Evolutionary conservation across 306 rosid genomes (phyloP).

Genomic region (Ziziphus jujuba): DNA sequence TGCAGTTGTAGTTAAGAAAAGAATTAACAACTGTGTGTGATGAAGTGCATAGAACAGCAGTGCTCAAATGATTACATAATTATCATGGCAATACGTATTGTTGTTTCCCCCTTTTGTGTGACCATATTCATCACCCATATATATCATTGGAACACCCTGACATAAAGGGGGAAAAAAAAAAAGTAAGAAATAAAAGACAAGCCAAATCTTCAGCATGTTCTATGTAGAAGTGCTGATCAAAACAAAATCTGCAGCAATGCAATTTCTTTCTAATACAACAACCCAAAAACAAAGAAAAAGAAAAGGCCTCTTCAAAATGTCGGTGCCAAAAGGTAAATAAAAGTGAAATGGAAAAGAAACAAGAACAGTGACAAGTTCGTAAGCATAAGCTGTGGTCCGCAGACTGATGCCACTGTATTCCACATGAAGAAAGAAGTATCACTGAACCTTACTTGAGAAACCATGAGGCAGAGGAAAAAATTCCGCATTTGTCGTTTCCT

Average conservation of each 20-base stretch:
- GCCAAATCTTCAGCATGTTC: slow-evolving; percentile 2
- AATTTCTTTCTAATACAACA: too few species aligned
- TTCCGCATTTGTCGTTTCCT: slow-evolving; percentile 92
- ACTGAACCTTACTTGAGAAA: slow-evolving; percentile 71
- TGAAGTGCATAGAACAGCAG: slow-evolving; percentile 12
- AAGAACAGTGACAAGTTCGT: too few species aligned
- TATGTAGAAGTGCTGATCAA: not conserved
- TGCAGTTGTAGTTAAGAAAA: slow-evolving; percentile 18
- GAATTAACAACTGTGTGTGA: slow-evolving; percentile 19
- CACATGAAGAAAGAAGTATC: not conserved
- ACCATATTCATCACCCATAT: slow-evolving; percentile 97
- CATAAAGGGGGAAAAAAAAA: slow-evolving; percentile 18
- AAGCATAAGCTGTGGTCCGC: not conserved
- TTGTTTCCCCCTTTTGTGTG: slow-evolving; percentile 99
- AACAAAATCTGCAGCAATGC: too few species aligned
- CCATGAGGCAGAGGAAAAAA: slow-evolving; percentile 85
- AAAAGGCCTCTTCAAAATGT: too few species aligned
- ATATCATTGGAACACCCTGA: slow-evolving; percentile 96
- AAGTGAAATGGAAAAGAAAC: too few species aligned
- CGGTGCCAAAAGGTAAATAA: too few species aligned
- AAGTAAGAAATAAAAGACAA: slow-evolving; percentile 14
- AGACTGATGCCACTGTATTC: not conserved
- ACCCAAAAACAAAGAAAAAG: too few species aligned
- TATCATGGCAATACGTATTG: slow-evolving; percentile 97
- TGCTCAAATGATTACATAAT: slow-evolving; percentile 57